phyloP scores from a whole-genome alignment of 2,329 filamentous ascomycete genomes.

The Aquanectria penicillioides region DNA sequence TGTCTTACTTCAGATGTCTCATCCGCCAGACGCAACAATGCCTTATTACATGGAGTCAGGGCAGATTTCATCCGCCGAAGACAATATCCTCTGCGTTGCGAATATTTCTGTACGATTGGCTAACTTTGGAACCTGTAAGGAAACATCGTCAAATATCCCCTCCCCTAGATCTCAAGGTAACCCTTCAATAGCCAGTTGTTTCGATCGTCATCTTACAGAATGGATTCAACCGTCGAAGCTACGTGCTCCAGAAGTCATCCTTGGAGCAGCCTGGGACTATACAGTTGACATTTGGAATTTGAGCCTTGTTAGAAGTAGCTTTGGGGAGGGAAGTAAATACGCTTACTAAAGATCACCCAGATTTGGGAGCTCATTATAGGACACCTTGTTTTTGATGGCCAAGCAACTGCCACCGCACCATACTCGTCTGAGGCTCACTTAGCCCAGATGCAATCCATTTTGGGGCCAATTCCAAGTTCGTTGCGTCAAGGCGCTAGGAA shows the following conservation, averaged over 20 bases:
- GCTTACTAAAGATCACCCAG: slow-evolving; percentile 21
- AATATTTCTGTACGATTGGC: slow-evolving; percentile 29
- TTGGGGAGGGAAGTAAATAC: neutral
- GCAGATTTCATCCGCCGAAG: slow-evolving; percentile 27
- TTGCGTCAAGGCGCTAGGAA: no score
- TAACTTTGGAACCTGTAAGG: slow-evolving; percentile 39
- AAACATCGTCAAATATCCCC: neutral
- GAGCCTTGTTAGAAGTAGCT: slow-evolving; percentile 14
- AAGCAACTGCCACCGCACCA: slow-evolving; percentile 24
- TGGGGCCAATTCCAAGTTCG: slow-evolving; percentile 51
- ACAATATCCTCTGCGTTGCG: slow-evolving; percentile 14
- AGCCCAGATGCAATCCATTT: slow-evolving; percentile 36
- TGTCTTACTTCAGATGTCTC: slow-evolving; percentile 10
- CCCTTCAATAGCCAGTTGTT: neutral
- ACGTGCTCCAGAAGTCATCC: slow-evolving; percentile 39
- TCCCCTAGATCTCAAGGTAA: neutral
- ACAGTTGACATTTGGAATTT: slow-evolving; percentile 41
- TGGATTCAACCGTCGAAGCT: slow-evolving; percentile 41
- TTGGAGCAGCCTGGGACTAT: slow-evolving; percentile 38
- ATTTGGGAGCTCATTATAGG: slow-evolving; percentile 38
- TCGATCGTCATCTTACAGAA: slow-evolving; percentile 37
- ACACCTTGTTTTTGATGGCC: slow-evolving; percentile 37
- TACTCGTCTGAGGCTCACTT: slow-evolving; percentile 39
- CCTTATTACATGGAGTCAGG: slow-evolving; percentile 29
- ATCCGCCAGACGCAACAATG: slow-evolving; percentile 2